Conservation (phyloP, 495 filamentous ascomycete species). For the Neurospora sp. region DNA sequence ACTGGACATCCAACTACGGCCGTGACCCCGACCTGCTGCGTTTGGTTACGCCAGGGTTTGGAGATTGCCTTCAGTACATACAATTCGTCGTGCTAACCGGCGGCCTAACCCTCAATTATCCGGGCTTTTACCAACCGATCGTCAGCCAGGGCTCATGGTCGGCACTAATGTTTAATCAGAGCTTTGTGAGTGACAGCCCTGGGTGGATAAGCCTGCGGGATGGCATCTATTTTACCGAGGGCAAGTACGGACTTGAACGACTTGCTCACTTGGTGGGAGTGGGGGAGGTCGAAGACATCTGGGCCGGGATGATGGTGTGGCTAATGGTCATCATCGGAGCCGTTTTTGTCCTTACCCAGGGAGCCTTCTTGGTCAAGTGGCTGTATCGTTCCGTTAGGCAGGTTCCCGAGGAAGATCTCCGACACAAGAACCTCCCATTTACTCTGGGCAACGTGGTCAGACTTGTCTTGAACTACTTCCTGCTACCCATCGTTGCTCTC, state of each 20-base stretch:
- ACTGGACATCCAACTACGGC: conserved; percentile 93
- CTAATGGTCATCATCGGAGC: conserved; percentile 60
- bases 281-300: conserved; percentile 65
- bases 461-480: conserved; percentile 83
- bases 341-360: conserved; percentile 62
- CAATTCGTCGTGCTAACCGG: conserved; percentile 89
- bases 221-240: conserved; percentile 68
- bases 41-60: conserved; percentile 90
- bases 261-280: conserved; percentile 82
- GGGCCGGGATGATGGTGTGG: conserved; percentile 87
- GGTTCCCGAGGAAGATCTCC: conserved; percentile 75
- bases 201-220: conserved; percentile 60
- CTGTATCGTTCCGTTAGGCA: conserved; percentile 56
- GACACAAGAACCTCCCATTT: conserved; percentile 89
- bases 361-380: conserved; percentile 68
- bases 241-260: conserved; percentile 65
- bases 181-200: conserved; percentile 60
- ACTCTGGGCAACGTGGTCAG: conserved; percentile 78
- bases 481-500: conserved; percentile 74
- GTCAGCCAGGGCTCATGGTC: conserved; percentile 84
- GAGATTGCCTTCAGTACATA: conserved; percentile 93
- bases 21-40: conserved; percentile 86
- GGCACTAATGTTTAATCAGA: conserved; percentile 83
- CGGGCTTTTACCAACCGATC: conserved; percentile 87
- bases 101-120: conserved; percentile 75